Evolutionary conservation across 1,284 basidiomycete genomes (phyloP), one percentile per base, ranked within the genome.

Genomic region (Fomitiporia mediterranea): DNA sequence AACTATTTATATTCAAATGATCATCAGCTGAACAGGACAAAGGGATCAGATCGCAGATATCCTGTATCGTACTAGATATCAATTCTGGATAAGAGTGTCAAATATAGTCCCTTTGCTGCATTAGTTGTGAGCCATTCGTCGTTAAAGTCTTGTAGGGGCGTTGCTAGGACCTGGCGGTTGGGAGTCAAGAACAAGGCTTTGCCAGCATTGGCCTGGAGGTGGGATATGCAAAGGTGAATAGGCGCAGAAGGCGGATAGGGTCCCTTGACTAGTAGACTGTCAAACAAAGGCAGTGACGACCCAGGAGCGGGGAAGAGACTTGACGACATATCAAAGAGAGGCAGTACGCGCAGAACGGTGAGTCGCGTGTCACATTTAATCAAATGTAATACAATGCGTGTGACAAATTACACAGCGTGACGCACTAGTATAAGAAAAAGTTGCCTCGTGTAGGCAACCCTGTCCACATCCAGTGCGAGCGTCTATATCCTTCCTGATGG

Each of bases 1-100:
- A 90, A 61, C 88, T 90, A 62, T 7, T 37, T 47, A 3, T 39
- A 30, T 30, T 51, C 49, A 37, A 17, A 42, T 38, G 6, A 52
- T 52, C 23, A 52, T 15, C 42, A 6, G 21, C 21, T 21, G 13
- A 23, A 4, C 42, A 11, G 11, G 17, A 37, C 17, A 37, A 37
- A 37, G n/a, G 40, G 37, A 51, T 56, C 52, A 53, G 44, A 62
- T 54, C 46, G 53, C 55, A 53, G 27, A 25, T 54, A n/a, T 32
- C 48, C n/a, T n/a, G n/a, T n/a, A 55, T n/a, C 81, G 57, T 62
- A 87, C 86, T 81, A 77, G 47, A 86, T 69, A 21, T 78, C 71
- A 39, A 81, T 73, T 39, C 74, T 74, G 8, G 75, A 74, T 30
- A 82, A 69, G 13, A 76, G 62, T 30, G 67, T 64, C 4, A 72